Base-by-base conservation (phyloP, 495 filamentous ascomycete genomes). In the Hypoxylon crocopeplum region DNA sequence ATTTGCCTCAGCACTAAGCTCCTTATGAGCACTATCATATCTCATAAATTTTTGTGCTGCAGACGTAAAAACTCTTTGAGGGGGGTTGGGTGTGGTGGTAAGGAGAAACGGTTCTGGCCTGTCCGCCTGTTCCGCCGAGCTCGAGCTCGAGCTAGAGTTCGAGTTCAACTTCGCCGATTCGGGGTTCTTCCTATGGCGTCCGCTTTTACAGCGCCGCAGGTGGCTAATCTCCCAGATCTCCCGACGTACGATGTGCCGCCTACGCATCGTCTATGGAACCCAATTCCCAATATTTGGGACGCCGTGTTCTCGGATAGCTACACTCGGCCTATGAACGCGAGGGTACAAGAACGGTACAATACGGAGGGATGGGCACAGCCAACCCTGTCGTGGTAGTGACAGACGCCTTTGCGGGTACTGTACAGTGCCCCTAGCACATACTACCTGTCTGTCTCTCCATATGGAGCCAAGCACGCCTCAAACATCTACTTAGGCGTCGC, bases 291-390 rank as follows among this genome's bases (percentile, higher is more conserved):
- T 33, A n/a, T 24, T 50, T 46, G 44, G 46, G 30, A 55, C 55
- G 8, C 49, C 45, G 54, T 49, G 40, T 13, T 55, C 39, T 55
- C 61, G 61, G 61, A 64, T 64, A 64, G 55, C 55, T 58, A 59
- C 55, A 48, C 61, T 56, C 41, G 15, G 38, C 24, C 17, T 16
- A 15, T 15, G 12, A 37, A 42, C 33, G 44, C 20, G 29, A 49
- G 42, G 37, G 49, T 59, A 59, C 54, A 54, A 47, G 25, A 2
- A 56, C 38, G 39, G 49, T 42, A 48, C 55, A 54, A 27, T 19
- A 48, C 32, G 48, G 49, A 48, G 48, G n/a, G 37, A 45, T 50
- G 46, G 44, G 39, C 44, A 55, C 55, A 47, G 33, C 25, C 36
- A 41, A 48, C 49, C 50, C 61, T 58, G 42, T 44, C 38, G 24